phyloP scores from a whole-genome alignment of 192 early-diverging fungal species.

The Gryganskiella cystojenkinii region DNA sequence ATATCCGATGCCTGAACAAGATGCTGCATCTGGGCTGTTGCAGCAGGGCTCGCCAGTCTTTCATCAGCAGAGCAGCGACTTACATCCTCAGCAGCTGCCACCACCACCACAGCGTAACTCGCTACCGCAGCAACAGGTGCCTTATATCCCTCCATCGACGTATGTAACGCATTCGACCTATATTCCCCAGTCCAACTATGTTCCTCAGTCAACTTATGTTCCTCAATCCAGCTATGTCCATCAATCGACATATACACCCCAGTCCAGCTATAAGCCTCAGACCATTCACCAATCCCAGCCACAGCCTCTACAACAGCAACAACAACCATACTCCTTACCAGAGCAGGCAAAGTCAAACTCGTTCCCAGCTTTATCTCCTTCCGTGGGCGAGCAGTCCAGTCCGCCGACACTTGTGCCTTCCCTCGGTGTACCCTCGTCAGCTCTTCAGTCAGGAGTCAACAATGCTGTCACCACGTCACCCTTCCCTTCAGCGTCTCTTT shows the following conservation, averaged over 20 bases:
- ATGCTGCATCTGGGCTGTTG: too few relatives aligned
- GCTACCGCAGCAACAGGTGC: too few relatives aligned
- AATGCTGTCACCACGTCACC: too few relatives aligned
- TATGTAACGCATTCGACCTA: constrained; percentile 4
- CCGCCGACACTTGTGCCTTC: constrained; percentile 16
- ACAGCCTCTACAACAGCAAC: not conserved
- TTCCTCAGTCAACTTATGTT: constrained; percentile 16
- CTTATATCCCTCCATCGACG: not conserved
- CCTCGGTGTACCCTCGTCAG: constrained; percentile 22
- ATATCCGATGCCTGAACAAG: too few relatives aligned
- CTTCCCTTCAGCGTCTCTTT: not conserved
- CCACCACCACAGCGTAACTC: constrained; percentile 1
- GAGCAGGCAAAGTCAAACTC: not conserved
- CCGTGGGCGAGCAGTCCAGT: constrained; percentile 5
- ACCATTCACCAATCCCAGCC: not conserved
- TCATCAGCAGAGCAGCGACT: not conserved
- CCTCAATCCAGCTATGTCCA: constrained; percentile 23
- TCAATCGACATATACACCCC: constrained; percentile 10
- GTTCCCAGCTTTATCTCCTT: not conserved
- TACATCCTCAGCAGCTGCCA: not conserved
- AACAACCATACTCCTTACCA: constrained; percentile 2
- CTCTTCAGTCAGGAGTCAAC: not conserved
- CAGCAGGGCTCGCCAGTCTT: too few relatives aligned
- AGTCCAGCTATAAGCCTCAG: not conserved
- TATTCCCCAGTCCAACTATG: constrained; percentile 1